Conservation (phyloP, 305 asterid species). For the Fraxinus floribunda region DNA sequence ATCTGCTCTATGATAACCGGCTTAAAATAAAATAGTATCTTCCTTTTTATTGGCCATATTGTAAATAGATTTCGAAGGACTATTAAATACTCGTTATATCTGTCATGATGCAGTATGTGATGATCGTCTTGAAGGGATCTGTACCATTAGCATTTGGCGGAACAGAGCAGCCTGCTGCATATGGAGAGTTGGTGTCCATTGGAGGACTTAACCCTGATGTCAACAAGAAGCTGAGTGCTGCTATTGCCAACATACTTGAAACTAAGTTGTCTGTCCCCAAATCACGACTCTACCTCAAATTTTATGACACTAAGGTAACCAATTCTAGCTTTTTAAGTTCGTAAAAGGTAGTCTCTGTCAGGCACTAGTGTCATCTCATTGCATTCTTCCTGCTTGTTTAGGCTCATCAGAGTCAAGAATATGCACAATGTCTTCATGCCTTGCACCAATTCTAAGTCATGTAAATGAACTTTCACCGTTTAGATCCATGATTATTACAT, state of each 20-base stretch:
- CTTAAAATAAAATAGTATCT: background rate
- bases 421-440: constrained; percentile 97
- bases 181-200: too few species aligned
- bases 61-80: background rate
- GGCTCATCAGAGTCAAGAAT: constrained; percentile 87
- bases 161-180: too few species aligned
- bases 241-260: constrained; percentile 45
- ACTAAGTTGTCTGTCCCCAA: constrained; percentile 71
- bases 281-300: constrained; percentile 80
- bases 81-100: constrained; percentile 1
- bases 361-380: constrained; percentile 52
- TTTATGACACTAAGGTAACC: constrained; percentile 80
- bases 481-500: constrained; percentile 32
- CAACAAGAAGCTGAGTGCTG: constrained; percentile 55
- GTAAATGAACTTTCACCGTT: constrained; percentile 54
- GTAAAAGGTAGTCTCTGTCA: constrained; percentile 6
- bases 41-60: background rate
- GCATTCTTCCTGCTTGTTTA: constrained; percentile 71
- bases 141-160: background rate
- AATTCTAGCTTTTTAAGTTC: constrained; percentile 17
- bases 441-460: constrained; percentile 93
- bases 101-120: constrained; percentile 47
- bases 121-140: too few species aligned
- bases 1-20: background rate
- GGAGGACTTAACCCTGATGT: constrained; percentile 37